Evolutionary conservation across 2,329 filamentous ascomycete species (phyloP), one percentile per base, ranked within the genome.

Genomic region (Arthrinium phaeospermum): DNA sequence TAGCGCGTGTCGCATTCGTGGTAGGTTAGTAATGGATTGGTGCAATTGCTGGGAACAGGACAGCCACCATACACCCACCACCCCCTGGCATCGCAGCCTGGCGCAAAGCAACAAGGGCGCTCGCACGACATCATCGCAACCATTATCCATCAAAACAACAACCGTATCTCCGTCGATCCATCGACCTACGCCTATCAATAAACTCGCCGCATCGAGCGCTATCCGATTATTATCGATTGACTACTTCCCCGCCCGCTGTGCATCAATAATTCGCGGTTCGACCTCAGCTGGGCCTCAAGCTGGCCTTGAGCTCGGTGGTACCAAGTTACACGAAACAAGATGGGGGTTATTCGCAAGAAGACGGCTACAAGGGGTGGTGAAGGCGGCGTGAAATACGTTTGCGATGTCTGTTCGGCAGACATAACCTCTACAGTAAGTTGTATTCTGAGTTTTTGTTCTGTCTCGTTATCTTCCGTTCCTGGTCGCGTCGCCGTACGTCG

Each of bases 341-440:
- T 98, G 96, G 95, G 95, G 78, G 93, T 98, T 79, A 98, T 98
- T 82, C 93, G 95, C 81, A 98, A 98, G 88, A 98, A 98, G 86
- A 96, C 94, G 73, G 93, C 93, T 76, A 91, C 92, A 71, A 89
- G 94, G 80, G 94, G 94, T 75, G 94, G 93, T 70, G 94, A 98
- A 81, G 95, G 93, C 68, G 94, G 94, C 75, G 93, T 95, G 45
- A 98, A 98, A 82, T 99, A 97, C 82, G 94, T 98, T 76, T 99
- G 96, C 86, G 97, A 99, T 83, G 92, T 97, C 73, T 99, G 96
- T 83, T 97, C 94, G 64, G 94, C 94, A 72, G 96, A 99, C 82
- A 97, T 99, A 77, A 99, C 96, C 67, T 96, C 95, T 6, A 99
- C 96, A 67, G 96, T 97, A 88, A 79, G 92, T 87, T 64, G 74